Evolutionary conservation across 768 basidiomycete genomes (phyloP).

Genomic region (Russula lepida): DNA sequence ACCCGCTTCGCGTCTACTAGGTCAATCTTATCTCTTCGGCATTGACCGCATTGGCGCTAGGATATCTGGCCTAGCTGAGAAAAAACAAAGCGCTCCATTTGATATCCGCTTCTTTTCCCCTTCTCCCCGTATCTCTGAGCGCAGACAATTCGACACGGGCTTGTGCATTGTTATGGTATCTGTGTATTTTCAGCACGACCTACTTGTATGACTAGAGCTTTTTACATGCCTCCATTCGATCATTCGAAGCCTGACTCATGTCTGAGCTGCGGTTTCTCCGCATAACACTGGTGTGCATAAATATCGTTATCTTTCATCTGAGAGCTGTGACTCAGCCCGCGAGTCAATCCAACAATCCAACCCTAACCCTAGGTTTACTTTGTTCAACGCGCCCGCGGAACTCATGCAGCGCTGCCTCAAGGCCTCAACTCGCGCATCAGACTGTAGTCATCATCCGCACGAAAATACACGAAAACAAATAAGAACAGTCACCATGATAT

Average conservation of each 20-base stretch:
- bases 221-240: background rate
- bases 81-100: background rate
- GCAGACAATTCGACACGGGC: background rate
- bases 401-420: too few relatives aligned
- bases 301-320: too few relatives aligned
- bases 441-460: too few relatives aligned
- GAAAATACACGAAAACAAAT: too few relatives aligned
- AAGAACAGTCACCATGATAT: too few relatives aligned
- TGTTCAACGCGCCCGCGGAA: too few relatives aligned
- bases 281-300: too few relatives aligned
- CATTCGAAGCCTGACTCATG: background rate
- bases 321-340: too few relatives aligned
- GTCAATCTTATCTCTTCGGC: constrained; percentile 21
- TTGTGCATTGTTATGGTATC: constrained; percentile 2
- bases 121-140: too few relatives aligned
- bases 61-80: constrained; percentile 13
- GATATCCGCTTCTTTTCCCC: background rate
- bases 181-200: constrained; percentile 2
- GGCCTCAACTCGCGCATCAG: too few relatives aligned
- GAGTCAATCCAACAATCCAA: too few relatives aligned
- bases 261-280: background rate
- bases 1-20: background rate
- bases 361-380: too few relatives aligned
- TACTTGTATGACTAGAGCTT: constrained; percentile 4
- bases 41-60: constrained; percentile 18